Conservation (phyloP, 148 eudicot genomes). For the Fagopyrum homotropicum region DNA sequence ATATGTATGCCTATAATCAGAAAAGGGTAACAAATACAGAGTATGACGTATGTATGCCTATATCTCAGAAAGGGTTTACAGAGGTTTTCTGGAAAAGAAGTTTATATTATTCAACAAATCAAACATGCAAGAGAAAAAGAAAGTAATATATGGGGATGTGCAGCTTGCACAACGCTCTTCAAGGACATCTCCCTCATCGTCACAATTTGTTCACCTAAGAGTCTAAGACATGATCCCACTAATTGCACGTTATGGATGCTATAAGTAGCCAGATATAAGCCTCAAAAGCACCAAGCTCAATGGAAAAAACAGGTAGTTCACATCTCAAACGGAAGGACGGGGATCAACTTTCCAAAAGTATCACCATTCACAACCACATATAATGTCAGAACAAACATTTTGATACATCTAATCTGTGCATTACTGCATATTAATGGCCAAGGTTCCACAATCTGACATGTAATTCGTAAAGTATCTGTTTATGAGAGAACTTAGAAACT, state of each 20-base stretch:
- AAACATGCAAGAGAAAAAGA: neutral
- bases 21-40: no score
- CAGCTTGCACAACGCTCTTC: neutral
- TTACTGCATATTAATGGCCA: neutral
- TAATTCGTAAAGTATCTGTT: neutral
- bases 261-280: neutral
- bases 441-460: neutral
- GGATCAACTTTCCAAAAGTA: neutral
- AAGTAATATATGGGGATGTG: neutral
- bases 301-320: neutral
- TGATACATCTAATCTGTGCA: neutral
- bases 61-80: neutral
- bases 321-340: neutral
- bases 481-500: neutral
- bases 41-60: no score
- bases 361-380: neutral
- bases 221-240: neutral
- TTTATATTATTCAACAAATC: neutral
- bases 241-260: neutral
- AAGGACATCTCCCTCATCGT: neutral
- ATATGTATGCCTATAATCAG: no score
- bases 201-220: neutral
- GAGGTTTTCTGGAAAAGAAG: neutral
- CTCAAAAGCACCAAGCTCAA: neutral
- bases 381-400: neutral